Evolutionary conservation across 345 rosid genomes (phyloP), one percentile per base, ranked within the genome.

Genomic region (Mallotus nudiflorus): DNA sequence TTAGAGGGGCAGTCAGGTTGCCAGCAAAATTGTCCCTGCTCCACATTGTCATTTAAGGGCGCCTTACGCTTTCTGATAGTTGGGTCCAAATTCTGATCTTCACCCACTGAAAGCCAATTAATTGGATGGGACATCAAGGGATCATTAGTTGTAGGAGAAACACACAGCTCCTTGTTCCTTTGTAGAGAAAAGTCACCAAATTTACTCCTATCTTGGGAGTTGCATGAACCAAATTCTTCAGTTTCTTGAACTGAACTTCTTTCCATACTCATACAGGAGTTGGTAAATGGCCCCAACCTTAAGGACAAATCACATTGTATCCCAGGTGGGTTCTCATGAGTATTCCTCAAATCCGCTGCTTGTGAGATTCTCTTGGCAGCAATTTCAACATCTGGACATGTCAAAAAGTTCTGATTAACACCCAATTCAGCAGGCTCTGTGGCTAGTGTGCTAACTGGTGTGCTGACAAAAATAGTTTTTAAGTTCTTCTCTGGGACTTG

Each of bases 281-380:
- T 87, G 48, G 88, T 77, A 37, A 78, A 80, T 60, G 72, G 77
- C 77, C 98, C 92, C 73, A 95, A 85, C 81, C 96, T 83, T 81
- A 95, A 80, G 29, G 97, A 89, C 50, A 95, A 83, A 84, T 95
- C 98, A 55, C 96, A 92, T 29, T 79, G 81, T 60, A 62, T 72
- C 77, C 71, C 85, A 31, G 74, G 58, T 25, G 78, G 67, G 68
- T 62, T 84, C 75, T 79, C 85, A 40, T 65, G 65, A 19, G 66
- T 24, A 49, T 80, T 71, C 29, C 66, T 51, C 31, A 58, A 49
- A 65, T 79, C 79, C 65, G 68, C 81, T 67, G 68, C 81, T 54
- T 75, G 66, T 49, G 56, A 45, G 29, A 65, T 24, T 55, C 70
- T 71, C 66, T 49, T 68, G 29, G 80, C 56, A 72, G 81, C 33